Evolutionary conservation across 2,329 filamentous ascomycete genomes (phyloP).

Genomic region (Aureobasidium zeae): DNA sequence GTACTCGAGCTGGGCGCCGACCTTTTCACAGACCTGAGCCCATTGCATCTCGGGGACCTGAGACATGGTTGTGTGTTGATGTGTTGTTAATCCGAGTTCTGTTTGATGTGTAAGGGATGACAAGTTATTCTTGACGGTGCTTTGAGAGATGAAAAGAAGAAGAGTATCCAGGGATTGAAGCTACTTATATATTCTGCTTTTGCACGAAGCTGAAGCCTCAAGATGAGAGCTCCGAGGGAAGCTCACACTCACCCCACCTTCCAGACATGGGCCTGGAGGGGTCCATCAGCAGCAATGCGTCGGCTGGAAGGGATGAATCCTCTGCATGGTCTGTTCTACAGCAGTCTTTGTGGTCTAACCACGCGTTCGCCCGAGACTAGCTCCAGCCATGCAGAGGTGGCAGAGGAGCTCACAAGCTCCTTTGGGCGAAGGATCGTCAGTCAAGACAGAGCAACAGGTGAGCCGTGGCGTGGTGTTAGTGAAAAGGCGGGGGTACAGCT

Average conservation of each 20-base stretch:
- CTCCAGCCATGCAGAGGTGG: neutral
- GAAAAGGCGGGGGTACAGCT: too few species aligned
- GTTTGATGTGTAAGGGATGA: neutral
- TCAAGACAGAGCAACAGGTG: constrained; percentile 2
- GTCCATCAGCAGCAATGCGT: constrained; percentile 9
- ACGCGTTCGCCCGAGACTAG: constrained; percentile 12
- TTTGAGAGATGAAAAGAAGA: neutral
- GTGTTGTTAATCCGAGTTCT: neutral
- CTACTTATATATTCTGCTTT: constrained; percentile 7
- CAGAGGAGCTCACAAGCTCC: constrained; percentile 11
- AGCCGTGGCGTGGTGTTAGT: constrained; percentile 12
- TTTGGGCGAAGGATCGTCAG: neutral
- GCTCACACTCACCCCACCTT: constrained; percentile 8
- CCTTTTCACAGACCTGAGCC: constrained; percentile 83
- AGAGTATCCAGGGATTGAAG: neutral
- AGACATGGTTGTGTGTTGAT: constrained; percentile 10
- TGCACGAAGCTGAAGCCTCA: constrained; percentile 8
- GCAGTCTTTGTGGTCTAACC: neutral
- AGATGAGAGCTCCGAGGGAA: constrained; percentile 8
- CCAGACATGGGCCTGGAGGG: too few species aligned
- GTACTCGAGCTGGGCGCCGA: constrained; percentile 58
- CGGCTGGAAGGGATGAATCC: constrained; percentile 12
- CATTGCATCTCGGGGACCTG: constrained; percentile 71
- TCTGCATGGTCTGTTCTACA: neutral
- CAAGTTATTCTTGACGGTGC: too few species aligned